Evolutionary conservation across 1,284 basidiomycete species (phyloP).

Genomic region (Cutaneotrichosporon sp.): DNA sequence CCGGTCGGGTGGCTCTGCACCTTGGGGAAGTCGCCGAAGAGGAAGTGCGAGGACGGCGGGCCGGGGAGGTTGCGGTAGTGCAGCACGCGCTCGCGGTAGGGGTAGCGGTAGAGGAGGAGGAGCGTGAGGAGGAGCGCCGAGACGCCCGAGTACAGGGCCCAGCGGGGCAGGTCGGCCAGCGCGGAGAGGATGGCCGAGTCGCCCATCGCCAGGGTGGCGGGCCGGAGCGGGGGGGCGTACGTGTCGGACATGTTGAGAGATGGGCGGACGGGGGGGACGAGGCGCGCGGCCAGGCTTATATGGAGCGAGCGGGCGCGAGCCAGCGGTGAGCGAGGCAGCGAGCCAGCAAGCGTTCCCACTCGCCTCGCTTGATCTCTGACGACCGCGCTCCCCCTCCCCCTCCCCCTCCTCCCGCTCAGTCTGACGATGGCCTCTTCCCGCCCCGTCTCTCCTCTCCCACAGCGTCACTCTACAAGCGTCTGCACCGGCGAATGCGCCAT

Average conservation of each 20-base stretch:
- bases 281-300: neutral
- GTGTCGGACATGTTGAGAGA: conserved; percentile 1
- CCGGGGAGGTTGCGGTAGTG: conserved; percentile 17
- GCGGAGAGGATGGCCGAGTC: neutral
- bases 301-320: no score
- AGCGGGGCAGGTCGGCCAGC: neutral
- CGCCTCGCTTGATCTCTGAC: neutral
- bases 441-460: no score
- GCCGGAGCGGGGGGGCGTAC: neutral
- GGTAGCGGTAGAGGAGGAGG: conserved; percentile 17
- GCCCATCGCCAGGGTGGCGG: neutral
- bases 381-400: no score
- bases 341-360: no score
- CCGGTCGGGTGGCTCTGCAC: conserved; percentile 23
- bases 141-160: neutral
- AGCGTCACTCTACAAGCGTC: no score
- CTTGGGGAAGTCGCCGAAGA: conserved; percentile 22
- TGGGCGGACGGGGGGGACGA: neutral
- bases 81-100: conserved; percentile 10
- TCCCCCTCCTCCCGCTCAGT: no score
- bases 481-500: no score
- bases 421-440: no score
- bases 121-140: neutral
- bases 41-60: neutral
- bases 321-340: no score